phyloP scores from a whole-genome alignment of 2,329 filamentous ascomycete species.

The Sporothrix euskadiensis region DNA sequence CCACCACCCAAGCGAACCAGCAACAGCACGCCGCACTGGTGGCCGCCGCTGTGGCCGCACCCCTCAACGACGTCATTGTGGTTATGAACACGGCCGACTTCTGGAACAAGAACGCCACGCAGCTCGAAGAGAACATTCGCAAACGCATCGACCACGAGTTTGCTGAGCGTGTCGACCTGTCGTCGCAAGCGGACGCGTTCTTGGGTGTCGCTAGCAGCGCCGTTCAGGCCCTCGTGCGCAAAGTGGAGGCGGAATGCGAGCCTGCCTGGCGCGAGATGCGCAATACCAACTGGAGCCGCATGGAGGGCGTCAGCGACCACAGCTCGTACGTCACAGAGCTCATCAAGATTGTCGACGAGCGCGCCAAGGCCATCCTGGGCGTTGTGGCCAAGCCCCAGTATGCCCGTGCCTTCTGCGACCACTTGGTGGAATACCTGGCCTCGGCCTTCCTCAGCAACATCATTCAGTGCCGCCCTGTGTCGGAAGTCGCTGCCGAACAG shows the following conservation, averaged over 20 bases:
- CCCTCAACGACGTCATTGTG: conserved; percentile 74
- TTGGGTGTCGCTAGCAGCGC: conserved; percentile 90
- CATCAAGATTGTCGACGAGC: conserved; percentile 68
- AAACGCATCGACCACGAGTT: conserved; percentile 82
- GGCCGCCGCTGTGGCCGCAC: conserved; percentile 42
- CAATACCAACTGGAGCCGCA: conserved; percentile 90
- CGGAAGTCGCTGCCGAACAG: conserved; percentile 92
- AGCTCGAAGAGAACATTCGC: conserved; percentile 93
- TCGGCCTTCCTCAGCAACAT: conserved; percentile 79
- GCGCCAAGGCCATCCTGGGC: conserved; percentile 71
- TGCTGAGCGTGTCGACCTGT: conserved; percentile 75
- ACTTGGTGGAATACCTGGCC: conserved; percentile 85
- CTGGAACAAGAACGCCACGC: conserved; percentile 89
- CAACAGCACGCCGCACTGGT: not conserved
- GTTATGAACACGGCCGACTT: conserved; percentile 97
- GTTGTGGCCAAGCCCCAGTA: conserved; percentile 89
- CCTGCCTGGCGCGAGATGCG: conserved; percentile 95
- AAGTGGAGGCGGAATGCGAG: conserved; percentile 80
- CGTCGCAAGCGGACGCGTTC: conserved; percentile 91
- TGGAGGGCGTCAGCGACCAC: conserved; percentile 91
- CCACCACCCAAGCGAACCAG: not conserved
- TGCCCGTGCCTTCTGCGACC: conserved; percentile 90
- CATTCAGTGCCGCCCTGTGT: conserved; percentile 85
- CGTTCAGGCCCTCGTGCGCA: conserved; percentile 78
- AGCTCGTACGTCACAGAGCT: conserved; percentile 88